A percentile compares a stretch with the other conserved stretches of the same genome.
These are phyloP conservation scores for Agrocybe pediades DNA, from an alignment of 768 basidiomycete genomes.

Conservation along the genomic window DNA sequence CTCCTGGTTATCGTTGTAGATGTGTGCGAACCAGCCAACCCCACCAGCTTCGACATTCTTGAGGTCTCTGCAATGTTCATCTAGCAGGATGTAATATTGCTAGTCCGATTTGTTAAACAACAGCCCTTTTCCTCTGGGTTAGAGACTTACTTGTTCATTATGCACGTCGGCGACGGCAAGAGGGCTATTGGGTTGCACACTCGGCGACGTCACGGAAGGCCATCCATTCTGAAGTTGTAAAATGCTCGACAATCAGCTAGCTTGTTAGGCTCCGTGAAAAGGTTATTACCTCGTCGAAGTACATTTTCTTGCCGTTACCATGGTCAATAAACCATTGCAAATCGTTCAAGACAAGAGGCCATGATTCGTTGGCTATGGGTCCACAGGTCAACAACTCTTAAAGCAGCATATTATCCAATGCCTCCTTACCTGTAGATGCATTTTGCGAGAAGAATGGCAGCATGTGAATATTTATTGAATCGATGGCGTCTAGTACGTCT, in stretches of 20 bases:
- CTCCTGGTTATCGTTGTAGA: slow-evolving; percentile 67
- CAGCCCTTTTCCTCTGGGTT: not conserved
- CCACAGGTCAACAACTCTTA: not conserved
- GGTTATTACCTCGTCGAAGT: slow-evolving; percentile 61
- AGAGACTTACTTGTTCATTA: slow-evolving; percentile 58
- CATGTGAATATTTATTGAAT: slow-evolving; percentile 70
- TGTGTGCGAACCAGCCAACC: slow-evolving; percentile 82
- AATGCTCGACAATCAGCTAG: not conserved
- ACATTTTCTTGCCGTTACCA: slow-evolving; percentile 72
- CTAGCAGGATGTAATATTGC: slow-evolving; percentile 66
- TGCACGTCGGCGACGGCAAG: slow-evolving; percentile 58
- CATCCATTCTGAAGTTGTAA: slow-evolving; percentile 62
- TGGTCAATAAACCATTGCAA: slow-evolving; percentile 67
- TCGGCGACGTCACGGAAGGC: slow-evolving; percentile 64
- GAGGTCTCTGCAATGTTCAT: slow-evolving; percentile 63
- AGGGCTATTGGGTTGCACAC: slow-evolving; percentile 68
- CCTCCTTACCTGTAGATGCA: slow-evolving; percentile 53
- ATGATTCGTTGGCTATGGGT: slow-evolving; percentile 58
- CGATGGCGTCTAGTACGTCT: slow-evolving; percentile 58
- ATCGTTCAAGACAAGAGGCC: slow-evolving; percentile 62
- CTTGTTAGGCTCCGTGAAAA: not conserved
- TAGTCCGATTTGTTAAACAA: slow-evolving; percentile 19
- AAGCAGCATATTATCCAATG: not conserved
- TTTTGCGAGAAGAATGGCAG: slow-evolving; percentile 65
- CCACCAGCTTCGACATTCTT: slow-evolving; percentile 66